These are phyloP conservation scores for Aspergillus caelatus DNA, from an alignment of 2,329 filamentous ascomycete genomes.

Conservation along the genomic window DNA sequence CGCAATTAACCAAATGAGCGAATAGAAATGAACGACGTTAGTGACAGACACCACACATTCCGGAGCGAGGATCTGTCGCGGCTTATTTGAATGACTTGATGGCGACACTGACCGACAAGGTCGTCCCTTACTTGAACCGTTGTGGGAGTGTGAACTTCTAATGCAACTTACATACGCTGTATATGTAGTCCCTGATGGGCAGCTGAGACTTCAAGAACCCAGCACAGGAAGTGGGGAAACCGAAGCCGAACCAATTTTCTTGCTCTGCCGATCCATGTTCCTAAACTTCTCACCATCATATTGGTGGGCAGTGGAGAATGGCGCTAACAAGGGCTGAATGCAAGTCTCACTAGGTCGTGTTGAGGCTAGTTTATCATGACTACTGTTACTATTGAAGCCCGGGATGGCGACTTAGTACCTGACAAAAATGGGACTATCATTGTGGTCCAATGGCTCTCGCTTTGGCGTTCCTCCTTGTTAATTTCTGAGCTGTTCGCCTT, in stretches of 20 bases:
- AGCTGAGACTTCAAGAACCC: background rate
- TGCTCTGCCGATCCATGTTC: slow-evolving; percentile 4
- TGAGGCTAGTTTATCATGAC: background rate
- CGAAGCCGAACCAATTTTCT: background rate
- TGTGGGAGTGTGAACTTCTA: background rate
- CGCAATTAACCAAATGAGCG: background rate
- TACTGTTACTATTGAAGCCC: background rate
- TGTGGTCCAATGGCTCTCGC: background rate
- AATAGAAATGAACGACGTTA: background rate
- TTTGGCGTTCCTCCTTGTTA: background rate
- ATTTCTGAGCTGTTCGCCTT: background rate
- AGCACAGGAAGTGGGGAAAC: slow-evolving; percentile 1
- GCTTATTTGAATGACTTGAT: background rate
- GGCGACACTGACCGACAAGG: background rate
- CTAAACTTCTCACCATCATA: slow-evolving; percentile 4
- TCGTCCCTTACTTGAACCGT: slow-evolving; percentile 2
- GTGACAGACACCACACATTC: background rate
- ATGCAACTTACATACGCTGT: slow-evolving; percentile 4
- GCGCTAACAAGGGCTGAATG: slow-evolving; percentile 10
- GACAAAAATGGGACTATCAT: background rate
- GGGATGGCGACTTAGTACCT: slow-evolving; percentile 5
- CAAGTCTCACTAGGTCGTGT: slow-evolving; percentile 12
- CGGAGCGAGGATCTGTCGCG: background rate
- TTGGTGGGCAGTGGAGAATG: background rate
- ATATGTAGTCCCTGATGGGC: slow-evolving; percentile 1